These are phyloP conservation scores for Chlamydomonas eustigma DNA, from an alignment of 139 green algal genomes.

Conservation along the genomic window DNA sequence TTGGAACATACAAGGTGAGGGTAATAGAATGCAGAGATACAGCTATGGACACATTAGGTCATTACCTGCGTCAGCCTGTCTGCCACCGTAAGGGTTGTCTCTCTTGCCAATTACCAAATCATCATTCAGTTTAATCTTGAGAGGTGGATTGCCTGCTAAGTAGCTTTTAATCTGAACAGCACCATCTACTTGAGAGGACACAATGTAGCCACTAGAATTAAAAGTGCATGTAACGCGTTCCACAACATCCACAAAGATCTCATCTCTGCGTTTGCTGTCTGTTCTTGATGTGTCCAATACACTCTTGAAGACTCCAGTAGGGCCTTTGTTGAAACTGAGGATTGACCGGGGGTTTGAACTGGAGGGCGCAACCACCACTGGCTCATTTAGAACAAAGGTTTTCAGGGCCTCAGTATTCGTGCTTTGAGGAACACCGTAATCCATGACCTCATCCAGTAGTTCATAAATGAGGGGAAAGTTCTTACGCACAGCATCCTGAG, in stretches of 20 bases:
- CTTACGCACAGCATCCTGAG: constrained; percentile 91
- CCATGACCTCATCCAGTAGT: constrained; percentile 91
- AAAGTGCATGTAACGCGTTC: constrained; percentile 93
- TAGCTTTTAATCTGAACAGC: constrained; percentile 70
- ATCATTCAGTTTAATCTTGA: constrained; percentile 87
- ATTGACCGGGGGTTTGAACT: neutral
- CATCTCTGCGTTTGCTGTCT: constrained; percentile 57
- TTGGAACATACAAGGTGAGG: too few species aligned
- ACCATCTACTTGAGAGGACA: constrained; percentile 69
- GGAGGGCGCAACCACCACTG: constrained; percentile 52
- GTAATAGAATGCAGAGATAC: too few species aligned
- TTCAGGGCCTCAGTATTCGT: constrained; percentile 89
- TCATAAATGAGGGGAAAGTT: constrained; percentile 98
- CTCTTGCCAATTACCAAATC: constrained; percentile 72
- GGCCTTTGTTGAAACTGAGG: constrained; percentile 51
- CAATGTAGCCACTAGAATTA: constrained; percentile 73
- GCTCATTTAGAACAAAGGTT: constrained; percentile 91
- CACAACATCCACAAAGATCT: constrained; percentile 99
- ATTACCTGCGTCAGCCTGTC: neutral
- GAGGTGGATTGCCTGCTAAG: constrained; percentile 74
- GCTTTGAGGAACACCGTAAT: constrained; percentile 82
- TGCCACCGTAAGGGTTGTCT: constrained; percentile 24
- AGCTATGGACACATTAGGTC: neutral
- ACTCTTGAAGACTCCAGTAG: constrained; percentile 81
- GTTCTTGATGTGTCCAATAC: constrained; percentile 81